Evolutionary conservation across 139 green algal species (phyloP), one percentile per base, ranked within the genome.

Genomic region (Micromonas pusilla): DNA sequence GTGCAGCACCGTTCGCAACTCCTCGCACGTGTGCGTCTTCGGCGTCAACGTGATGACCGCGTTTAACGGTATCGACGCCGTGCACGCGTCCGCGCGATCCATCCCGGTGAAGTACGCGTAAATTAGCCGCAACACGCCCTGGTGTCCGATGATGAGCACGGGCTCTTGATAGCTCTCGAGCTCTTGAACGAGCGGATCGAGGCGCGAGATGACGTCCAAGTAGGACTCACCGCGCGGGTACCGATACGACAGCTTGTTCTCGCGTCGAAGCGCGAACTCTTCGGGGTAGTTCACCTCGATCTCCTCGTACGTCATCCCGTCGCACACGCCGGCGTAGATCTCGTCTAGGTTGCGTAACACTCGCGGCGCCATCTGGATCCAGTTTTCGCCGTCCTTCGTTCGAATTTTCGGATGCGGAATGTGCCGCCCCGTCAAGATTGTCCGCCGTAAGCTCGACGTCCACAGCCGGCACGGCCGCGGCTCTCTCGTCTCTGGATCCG

Each of bases 391-490:
- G 37, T 82, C 38, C 9, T 16, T 9, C 16, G 45, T 57, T 52
- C 23, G 13, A 6, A 79, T 34, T 30, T 76, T 82, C 2, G 72
- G 67, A 60, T 80, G 79, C 2, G 60, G 70, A 64, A 80, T 83
- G 72, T 83, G 72, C 3, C 52, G n/a, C 52, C 62, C 72, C 2
- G 79, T 98, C 75, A 91, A 82, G 54, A 97, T 96, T 52, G 94
- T 98, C 66, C 94, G 90, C 81, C 88, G 82, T 33, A 98, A 80
- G 0, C 90, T 97, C 66, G 85, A 93, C 9, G 94, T 98, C 94
- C 94, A 98, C 31, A 78, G 62, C 45, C 78, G 52, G 25, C 52
- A 32, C 53, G 60, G 19, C 38, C 16, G 28, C 4, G 70, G 34
- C 37, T 83, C 25, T 4, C 70, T 71, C 16, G 36, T 54, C 3